phyloP scores from a whole-genome alignment of 1,284 basidiomycete genomes.

The Rhizopogon hawkerae region DNA sequence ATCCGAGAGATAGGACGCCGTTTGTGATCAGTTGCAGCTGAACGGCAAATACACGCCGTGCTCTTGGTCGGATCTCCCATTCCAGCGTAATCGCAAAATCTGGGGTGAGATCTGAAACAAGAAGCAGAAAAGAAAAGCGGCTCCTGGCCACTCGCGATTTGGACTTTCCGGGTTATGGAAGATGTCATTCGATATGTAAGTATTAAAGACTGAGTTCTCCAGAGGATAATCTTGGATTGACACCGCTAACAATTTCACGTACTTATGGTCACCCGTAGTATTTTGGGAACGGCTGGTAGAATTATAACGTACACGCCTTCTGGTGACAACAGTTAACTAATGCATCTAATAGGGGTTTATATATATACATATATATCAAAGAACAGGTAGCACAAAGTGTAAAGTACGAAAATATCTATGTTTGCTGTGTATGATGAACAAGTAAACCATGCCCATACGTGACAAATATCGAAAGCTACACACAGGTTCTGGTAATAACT shows the following conservation, averaged over 20 bases:
- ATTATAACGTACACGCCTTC: neutral
- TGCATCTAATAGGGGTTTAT: neutral
- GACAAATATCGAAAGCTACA: neutral
- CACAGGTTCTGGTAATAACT: neutral
- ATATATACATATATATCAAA: neutral
- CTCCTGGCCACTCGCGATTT: neutral
- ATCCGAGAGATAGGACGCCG: neutral
- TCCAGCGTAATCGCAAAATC: neutral
- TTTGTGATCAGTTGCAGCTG: neutral
- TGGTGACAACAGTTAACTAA: neutral
- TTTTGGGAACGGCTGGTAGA: neutral
- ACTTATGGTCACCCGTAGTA: neutral
- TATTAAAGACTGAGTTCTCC: neutral
- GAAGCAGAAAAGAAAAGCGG: neutral
- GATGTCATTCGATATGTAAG: neutral
- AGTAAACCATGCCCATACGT: neutral
- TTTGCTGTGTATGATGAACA: neutral
- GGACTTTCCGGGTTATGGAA: neutral
- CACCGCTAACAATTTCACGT: neutral
- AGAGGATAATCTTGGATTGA: neutral
- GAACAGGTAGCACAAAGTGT: neutral
- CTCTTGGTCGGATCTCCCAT: neutral
- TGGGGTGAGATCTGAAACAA: constrained; percentile 1
- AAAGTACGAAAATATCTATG: neutral
- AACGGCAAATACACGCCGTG: neutral